phyloP scores from a whole-genome alignment of 1,284 basidiomycete genomes.

The Ganoderma leucocontextum region DNA sequence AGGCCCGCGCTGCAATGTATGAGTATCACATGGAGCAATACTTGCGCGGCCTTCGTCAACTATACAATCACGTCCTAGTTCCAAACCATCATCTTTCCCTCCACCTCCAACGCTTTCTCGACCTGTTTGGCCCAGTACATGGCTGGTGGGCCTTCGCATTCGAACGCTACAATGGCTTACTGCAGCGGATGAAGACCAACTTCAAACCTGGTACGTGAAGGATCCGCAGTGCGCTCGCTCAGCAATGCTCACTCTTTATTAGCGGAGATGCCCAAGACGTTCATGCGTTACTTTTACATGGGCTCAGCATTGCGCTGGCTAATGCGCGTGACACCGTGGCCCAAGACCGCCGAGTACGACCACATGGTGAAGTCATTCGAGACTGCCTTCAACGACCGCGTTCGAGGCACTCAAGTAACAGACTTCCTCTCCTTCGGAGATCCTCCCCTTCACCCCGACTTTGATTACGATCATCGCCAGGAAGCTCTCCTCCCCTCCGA shows the following conservation, averaged over 20 bases:
- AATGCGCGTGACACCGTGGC: conserved; percentile 19
- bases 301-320: conserved; percentile 19
- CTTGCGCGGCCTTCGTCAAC: conserved; percentile 35
- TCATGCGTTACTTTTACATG: conserved; percentile 24
- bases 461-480: no score
- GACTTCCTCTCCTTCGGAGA: no score
- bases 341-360: no score
- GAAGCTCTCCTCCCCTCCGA: no score
- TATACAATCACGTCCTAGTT: conserved; percentile 41
- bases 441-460: no score
- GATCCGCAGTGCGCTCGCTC: no score
- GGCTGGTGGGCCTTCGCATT: conserved; percentile 37
- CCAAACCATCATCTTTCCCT: conserved; percentile 51
- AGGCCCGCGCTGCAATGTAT: conserved; percentile 25
- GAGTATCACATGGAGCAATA: conserved; percentile 43
- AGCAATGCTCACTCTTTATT: no score
- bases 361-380: no score
- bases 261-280: conserved; percentile 26
- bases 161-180: conserved; percentile 30
- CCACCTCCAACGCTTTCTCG: conserved; percentile 41
- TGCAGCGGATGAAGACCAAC: conserved; percentile 24
- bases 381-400: no score
- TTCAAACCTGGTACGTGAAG: conserved; percentile 7
- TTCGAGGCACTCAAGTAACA: no score
- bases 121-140: conserved; percentile 46